phyloP scores from a whole-genome alignment of 768 basidiomycete genomes.

The Calocybe indica region DNA sequence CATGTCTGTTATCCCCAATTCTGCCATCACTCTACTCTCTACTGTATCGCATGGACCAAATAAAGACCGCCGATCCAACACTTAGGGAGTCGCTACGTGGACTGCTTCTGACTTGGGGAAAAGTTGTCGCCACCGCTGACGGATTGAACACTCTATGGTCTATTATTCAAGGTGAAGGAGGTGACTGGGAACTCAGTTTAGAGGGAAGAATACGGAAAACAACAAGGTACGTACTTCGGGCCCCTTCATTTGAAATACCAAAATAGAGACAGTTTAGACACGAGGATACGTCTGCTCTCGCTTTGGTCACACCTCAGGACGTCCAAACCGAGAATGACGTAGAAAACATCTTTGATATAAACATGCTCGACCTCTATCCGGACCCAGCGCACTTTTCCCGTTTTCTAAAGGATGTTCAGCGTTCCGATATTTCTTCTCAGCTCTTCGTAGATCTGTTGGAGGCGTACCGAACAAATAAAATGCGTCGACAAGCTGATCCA shows the following conservation, averaged over 20 bases:
- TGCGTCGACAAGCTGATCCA: slow-evolving; percentile 37
- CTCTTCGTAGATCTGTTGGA: slow-evolving; percentile 75
- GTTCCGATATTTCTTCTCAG: slow-evolving; percentile 64
- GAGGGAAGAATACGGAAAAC: slow-evolving; percentile 43
- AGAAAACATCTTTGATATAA: slow-evolving; percentile 44
- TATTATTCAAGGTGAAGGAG: slow-evolving; percentile 44
- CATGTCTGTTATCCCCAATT: slow-evolving; percentile 62
- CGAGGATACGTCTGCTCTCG: slow-evolving; percentile 20
- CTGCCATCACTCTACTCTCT: slow-evolving; percentile 62
- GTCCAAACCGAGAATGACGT: slow-evolving; percentile 29
- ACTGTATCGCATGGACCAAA: slow-evolving; percentile 42
- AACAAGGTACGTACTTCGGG: slow-evolving; percentile 33
- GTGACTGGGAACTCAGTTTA: slow-evolving; percentile 50
- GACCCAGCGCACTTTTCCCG: slow-evolving; percentile 66
- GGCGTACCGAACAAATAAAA: slow-evolving; percentile 48
- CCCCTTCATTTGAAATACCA: slow-evolving; percentile 2
- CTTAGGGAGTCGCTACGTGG: slow-evolving; percentile 54
- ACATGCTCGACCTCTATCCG: slow-evolving; percentile 65
- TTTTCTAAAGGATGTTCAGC: slow-evolving; percentile 58
- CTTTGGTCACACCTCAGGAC: slow-evolving; percentile 50
- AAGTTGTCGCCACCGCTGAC: slow-evolving; percentile 47
- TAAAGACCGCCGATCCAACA: slow-evolving; percentile 59
- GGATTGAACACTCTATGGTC: slow-evolving; percentile 53
- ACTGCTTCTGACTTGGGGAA: slow-evolving; percentile 71
- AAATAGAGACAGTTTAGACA: slow-evolving; percentile 12